These are phyloP conservation scores for Pestalotiopsis sp. DNA, from an alignment of 2,329 filamentous ascomycete genomes.

Conservation along the genomic window DNA sequence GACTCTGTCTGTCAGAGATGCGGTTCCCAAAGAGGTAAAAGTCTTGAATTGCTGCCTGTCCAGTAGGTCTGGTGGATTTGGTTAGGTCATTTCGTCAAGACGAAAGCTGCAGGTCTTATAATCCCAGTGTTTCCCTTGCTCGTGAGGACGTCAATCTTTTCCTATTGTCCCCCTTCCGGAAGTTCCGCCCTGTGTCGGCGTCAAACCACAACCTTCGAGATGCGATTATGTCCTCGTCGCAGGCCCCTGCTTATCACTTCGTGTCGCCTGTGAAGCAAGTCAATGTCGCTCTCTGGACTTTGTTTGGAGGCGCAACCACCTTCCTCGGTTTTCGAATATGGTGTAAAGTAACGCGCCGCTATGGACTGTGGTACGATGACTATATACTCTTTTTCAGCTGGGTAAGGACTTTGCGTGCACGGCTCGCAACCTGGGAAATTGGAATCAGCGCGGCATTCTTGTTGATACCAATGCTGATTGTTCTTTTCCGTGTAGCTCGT, in stretches of 20 bases:
- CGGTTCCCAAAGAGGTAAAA: background rate
- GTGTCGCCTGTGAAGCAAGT: conserved; percentile 16
- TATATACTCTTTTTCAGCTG: conserved; percentile 21
- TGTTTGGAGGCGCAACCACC: conserved; percentile 17
- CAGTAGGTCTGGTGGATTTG: background rate
- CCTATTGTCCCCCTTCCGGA: background rate
- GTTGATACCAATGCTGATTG: background rate
- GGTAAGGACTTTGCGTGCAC: conserved; percentile 17
- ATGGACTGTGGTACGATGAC: conserved; percentile 20
- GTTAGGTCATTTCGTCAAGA: background rate
- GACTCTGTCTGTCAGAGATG: background rate
- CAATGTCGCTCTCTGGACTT: conserved; percentile 19
- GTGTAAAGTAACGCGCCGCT: conserved; percentile 11
- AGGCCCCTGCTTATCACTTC: conserved; percentile 4
- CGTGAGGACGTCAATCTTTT: background rate
- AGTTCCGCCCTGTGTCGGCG: background rate
- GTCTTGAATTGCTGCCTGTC: background rate
- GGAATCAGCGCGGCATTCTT: background rate
- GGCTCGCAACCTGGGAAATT: background rate
- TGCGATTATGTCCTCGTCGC: conserved; percentile 5
- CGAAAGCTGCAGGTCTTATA: background rate
- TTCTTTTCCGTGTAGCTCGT: background rate
- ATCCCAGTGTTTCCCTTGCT: background rate
- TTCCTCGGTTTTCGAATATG: conserved; percentile 22
- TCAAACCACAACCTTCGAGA: background rate